Evolutionary conservation across 345 rosid species (phyloP).

Genomic region (Draba incana): DNA sequence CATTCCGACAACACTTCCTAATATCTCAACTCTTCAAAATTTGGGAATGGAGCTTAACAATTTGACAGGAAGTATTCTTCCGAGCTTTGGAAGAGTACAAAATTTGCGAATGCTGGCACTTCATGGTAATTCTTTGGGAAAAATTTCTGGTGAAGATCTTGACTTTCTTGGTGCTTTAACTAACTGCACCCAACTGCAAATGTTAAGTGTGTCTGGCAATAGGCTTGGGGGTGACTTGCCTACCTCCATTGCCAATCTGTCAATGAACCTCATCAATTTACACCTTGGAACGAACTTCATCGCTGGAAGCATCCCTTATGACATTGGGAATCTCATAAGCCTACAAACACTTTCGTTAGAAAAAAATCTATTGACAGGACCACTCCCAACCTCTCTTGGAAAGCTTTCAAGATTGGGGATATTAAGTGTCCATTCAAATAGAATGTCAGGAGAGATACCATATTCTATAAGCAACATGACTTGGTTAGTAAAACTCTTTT

Average conservation of each 20-base stretch:
- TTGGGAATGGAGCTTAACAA: not conserved
- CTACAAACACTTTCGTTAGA: not conserved
- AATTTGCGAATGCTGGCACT: not conserved
- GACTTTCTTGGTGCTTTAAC: slow-evolving; percentile 17
- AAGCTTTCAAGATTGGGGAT: not conserved
- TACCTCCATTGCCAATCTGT: slow-evolving; percentile 3
- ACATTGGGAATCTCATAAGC: slow-evolving; percentile 3
- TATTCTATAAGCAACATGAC: slow-evolving; percentile 13
- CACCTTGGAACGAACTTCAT: not conserved
- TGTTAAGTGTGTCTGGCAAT: not conserved
- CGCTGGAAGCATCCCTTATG: slow-evolving; percentile 8
- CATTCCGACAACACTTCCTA: slow-evolving; percentile 3
- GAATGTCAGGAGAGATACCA: slow-evolving; percentile 15
- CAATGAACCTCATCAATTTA: not conserved
- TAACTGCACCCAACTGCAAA: slow-evolving; percentile 12
- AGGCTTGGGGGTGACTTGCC: slow-evolving; percentile 15
- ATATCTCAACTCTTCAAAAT: not conserved
- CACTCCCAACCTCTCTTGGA: slow-evolving; percentile 20
- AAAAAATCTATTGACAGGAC: not conserved
- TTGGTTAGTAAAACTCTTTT: not conserved
- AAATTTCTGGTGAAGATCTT: not conserved
- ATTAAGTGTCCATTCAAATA: not conserved
- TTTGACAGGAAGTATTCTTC: slow-evolving; percentile 3
- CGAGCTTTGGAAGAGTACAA: not conserved
- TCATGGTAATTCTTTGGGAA: not conserved